Conservation (phyloP, 2,329 filamentous ascomycete species). For the Fusarium ambrosium region DNA sequence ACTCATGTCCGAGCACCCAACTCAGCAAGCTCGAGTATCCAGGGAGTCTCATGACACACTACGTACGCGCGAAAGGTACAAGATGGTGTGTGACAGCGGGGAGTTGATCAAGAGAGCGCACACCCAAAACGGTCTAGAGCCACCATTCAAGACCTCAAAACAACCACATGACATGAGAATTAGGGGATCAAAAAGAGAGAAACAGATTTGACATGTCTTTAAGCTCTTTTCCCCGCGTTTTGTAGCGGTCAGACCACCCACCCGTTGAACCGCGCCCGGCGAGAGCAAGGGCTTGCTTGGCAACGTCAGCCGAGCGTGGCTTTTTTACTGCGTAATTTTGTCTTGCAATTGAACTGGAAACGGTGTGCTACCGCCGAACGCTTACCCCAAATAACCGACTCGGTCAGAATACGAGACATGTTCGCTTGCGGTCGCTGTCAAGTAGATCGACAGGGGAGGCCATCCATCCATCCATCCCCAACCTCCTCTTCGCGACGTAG, state of each 20-base stretch:
- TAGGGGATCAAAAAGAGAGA: no score
- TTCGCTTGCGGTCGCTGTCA: background rate
- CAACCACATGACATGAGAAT: background rate
- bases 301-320: background rate
- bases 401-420: background rate
- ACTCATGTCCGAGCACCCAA: background rate
- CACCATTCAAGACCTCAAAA: background rate
- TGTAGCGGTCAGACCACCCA: background rate
- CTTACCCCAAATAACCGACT: background rate
- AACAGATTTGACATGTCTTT: background rate
- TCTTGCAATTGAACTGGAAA: no score
- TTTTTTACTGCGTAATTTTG: background rate
- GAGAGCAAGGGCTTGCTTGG: background rate
- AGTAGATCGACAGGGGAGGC: slow-evolving; percentile 4
- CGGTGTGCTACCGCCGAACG: no score
- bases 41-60: background rate
- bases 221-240: slow-evolving; percentile 1
- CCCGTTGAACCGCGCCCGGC: background rate
- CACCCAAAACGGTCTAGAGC: no score
- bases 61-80: background rate
- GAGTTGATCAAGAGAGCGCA: background rate
- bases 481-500: background rate
- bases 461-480: background rate
- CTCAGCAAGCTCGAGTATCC: background rate
- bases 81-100: background rate